Percentiles rank a stretch among this genome's conserved stretches.
Evolutionary conservation across 2,329 filamentous ascomycete species (phyloP).

Genomic region (Neofusicoccum parvum): DNA sequence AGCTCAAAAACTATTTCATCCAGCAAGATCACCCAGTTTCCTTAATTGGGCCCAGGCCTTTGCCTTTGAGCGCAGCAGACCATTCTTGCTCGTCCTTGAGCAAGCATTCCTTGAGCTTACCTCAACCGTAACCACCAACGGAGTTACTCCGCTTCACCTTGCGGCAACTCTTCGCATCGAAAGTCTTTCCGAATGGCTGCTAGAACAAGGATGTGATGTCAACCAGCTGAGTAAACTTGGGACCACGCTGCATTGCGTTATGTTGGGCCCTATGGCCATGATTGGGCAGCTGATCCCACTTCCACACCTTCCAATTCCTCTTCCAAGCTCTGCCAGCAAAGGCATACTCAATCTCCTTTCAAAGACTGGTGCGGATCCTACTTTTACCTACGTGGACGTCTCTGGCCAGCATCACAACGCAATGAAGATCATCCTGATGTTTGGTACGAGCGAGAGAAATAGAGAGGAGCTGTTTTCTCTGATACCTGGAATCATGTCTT

Average conservation of each 20-base stretch:
- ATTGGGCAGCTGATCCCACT: not conserved
- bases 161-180: not conserved
- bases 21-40: not conserved
- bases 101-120: not conserved
- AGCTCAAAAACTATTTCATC: not conserved
- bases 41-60: not conserved
- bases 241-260: not conserved
- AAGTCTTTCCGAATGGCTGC: not conserved
- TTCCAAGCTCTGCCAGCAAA: not conserved
- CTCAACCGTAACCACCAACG: not conserved
- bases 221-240: not conserved
- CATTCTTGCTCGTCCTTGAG: too few relatives aligned
- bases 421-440: too few relatives aligned
- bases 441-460: too few relatives aligned
- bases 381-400: too few relatives aligned
- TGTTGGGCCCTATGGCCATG: not conserved
- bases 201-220: not conserved
- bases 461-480: too few relatives aligned
- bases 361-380: fast-evolving
- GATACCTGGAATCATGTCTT: too few relatives aligned
- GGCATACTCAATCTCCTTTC: not conserved
- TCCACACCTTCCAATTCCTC: too few relatives aligned
- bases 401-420: too few relatives aligned
- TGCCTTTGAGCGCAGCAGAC: too few relatives aligned
- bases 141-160: not conserved